Conservation (phyloP, 345 rosid species). For the Gossypium longicalyx region DNA sequence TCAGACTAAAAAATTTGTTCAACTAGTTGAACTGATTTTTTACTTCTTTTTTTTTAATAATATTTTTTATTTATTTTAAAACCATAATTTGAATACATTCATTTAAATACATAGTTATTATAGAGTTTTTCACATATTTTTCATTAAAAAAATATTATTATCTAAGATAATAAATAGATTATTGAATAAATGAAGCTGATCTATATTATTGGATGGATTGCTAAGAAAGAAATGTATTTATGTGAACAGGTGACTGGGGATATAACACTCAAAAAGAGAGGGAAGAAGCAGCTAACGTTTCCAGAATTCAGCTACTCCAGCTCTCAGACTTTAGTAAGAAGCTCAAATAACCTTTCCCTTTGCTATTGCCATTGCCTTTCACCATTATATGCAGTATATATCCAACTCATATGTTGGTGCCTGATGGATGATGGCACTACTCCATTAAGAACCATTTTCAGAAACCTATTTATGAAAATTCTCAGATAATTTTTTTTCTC, state of each 20-base stretch:
- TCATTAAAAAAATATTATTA: too few relatives aligned
- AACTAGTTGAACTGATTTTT: too few relatives aligned
- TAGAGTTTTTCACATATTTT: too few relatives aligned
- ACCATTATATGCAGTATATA: not conserved
- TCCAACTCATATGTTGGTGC: not conserved
- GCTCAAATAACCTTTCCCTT: constrained; percentile 43
- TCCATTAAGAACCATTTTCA: not conserved
- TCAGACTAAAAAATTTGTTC: too few relatives aligned
- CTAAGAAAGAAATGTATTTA: not conserved
- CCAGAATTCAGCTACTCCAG: constrained; percentile 68
- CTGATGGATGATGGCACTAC: not conserved
- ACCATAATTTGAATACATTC: too few relatives aligned
- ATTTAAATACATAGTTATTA: too few relatives aligned
- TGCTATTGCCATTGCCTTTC: not conserved
- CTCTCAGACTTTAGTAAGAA: constrained; percentile 74
- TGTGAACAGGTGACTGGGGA: constrained; percentile 57
- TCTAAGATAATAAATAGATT: too few relatives aligned
- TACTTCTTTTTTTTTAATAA: too few relatives aligned
- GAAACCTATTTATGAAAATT: not conserved
- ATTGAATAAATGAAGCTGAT: too few relatives aligned
- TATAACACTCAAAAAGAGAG: constrained; percentile 78
- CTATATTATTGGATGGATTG: not conserved
- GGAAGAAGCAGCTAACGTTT: constrained; percentile 65
- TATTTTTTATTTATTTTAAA: too few relatives aligned
- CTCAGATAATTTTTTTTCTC: not conserved